Base-by-base conservation (phyloP, 306 rosid species). In the Sophora flavescens region DNA sequence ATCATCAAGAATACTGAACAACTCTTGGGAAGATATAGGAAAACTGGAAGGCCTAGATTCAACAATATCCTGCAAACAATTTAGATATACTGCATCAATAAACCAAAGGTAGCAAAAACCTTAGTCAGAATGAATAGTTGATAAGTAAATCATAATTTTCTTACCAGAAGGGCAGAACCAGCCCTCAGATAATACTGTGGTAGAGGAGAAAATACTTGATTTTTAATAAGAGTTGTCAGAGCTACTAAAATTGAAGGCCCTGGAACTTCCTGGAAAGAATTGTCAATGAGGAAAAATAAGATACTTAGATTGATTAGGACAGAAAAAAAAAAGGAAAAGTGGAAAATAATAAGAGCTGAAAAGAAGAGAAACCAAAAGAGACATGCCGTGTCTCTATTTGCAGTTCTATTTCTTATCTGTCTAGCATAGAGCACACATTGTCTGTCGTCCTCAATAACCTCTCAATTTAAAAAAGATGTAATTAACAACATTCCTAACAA, bases 111-210 rank as follows among this genome's bases (percentile, higher is more conserved):
- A 78, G 65, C 36, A 77, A 56, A 74, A 41, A 28, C 22, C 58
- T 30, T 47, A 30, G 42, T 39, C 48, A 16, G 41, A 69, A 48
- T 5, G 11, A 63, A 80, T 44, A 65, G 17, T 57, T 67, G 77
- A 58, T 70, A 64, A 68, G 72, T 36, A 58, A 76, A 60, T 26
- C 15, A 15, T 60, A 56, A 75, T 48, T 58, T 72, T 48, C 92
- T 74, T 84, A 95, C 99, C 97, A 92, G 72, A 84, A 95, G 96
- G 68, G 88, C 84, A 72, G 95, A 87, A 79, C 99, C 99, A 79
- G 97, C 92, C 90, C 83, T 90, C 84, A 92, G 75, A 91, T 92
- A 95, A 78, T 82, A 63, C 39, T 85, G 96, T 13, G 97, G 97
- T 28, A 92, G 79, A 56, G 96, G 67, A 70, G 88, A 84, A 74